Evolutionary conservation across 2,329 filamentous ascomycete species (phyloP), one percentile per base, ranked within the genome.

Genomic region (Ophiosphaerella narmari): DNA sequence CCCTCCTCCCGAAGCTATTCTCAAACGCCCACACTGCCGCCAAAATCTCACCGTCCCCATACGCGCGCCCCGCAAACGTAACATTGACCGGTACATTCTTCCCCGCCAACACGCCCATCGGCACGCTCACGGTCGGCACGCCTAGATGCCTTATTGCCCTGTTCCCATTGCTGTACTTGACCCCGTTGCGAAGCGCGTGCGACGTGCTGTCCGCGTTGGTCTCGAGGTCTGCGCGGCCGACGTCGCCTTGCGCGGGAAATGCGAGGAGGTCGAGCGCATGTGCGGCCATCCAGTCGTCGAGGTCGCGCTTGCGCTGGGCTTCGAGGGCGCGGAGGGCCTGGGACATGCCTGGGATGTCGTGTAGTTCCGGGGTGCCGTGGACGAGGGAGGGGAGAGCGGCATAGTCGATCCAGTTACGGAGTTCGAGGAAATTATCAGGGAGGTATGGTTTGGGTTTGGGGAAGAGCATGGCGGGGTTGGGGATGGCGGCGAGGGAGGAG

Each of bases 101-200:
- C 7, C 75, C 70, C 1, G 54, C 59, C 70, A 82, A 74, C 1
- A 74, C 48, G 0, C 81, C 81, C 81, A 84, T 84, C 0, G 80
- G 76, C 0, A 83, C 78, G 0, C 75, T 79, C 2, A 84, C 74
- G 0, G 78, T 81, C 0, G 82, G 82, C 0, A 84, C 74, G 0
- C 82, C 82, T 2, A 83, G 68, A 46, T 84, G 81, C 9, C 81
- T 71, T 1, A 85, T 68, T 0, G 77, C 78, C 1, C 80, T 69
- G 43, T 82, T 82, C 1, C 81, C 81, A 46, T 83, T 81, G 0
- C 75, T 77, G 50, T 83, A 84, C 35, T 75, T 77, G 4, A 83
- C 75, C 0, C 82, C 82, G 40, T 83, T 81, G 24, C 70, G 72
- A 48, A 77, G 71, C 4, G 76, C 77, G 48, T 77, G 70, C 8